Evolutionary conservation across 371 early-diverging fungal genomes (phyloP), one percentile per base, ranked within the genome.

Genomic region (Parasitella parasitica): DNA sequence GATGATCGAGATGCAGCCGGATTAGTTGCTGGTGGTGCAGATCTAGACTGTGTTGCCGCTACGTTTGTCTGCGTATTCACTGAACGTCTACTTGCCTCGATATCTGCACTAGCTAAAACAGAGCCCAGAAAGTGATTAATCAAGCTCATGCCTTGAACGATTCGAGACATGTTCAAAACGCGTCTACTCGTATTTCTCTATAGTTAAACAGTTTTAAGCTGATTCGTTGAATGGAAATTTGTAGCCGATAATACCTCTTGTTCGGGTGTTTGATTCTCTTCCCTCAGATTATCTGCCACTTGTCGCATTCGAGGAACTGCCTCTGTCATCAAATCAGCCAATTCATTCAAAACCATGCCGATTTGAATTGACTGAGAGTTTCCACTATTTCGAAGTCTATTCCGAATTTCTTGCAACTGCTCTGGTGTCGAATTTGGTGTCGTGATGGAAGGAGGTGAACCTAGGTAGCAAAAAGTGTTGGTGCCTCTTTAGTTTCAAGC

Each of bases 141-240:
- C 26, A 77, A 43, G 49, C 80, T 80, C 72, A 80, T 73, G 7
- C 80, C 77, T 54, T 80, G 80, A n/a, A 77, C 66, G 43, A 80
- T 69, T 28, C 80, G 70, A 55, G 80, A 75, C 27, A 76, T 68
- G n/a, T 63, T 63, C 15, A 43, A 18, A n/a, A 63, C 59, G 12
- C 64, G 41, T 56, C 57, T 37, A 37, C 34, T 63, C 2, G 54
- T 59, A 36, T 26, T 41, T 18, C 56, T 38, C 58, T 66, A 55
- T 24, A 48, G 13, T 13, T 6, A n/a, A 26, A 27, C 49, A 27
- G 27, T 13, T 48, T 20, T 24, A 20, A 27, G 1, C 3, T 20
- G 0, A 41, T 41, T 20, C 41, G 20, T 7, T 15, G 16, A 4
- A n/a, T n/a, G n/a, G n/a, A n/a, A n/a, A n/a, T n/a, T n/a, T 6